These are phyloP conservation scores for Cytospora schulzeri DNA, from an alignment of 2,329 filamentous ascomycete species.

Conservation along the genomic window DNA sequence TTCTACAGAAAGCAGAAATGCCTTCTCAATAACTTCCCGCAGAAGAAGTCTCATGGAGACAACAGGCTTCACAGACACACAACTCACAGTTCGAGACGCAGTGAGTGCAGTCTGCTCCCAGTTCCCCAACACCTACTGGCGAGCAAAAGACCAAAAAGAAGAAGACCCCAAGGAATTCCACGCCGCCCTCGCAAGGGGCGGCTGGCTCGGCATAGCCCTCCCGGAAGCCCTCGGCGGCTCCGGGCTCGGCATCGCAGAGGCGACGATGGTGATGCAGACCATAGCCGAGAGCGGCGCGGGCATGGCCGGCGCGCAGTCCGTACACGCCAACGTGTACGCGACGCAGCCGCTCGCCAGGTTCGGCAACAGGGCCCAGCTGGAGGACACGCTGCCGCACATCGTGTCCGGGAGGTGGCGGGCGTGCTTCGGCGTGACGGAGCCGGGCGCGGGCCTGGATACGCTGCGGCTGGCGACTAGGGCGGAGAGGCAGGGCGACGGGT, in stretches of 20 bases:
- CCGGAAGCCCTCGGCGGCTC: constrained; percentile 75
- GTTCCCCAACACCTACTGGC: constrained; percentile 78
- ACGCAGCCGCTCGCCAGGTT: constrained; percentile 77
- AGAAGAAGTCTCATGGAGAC: constrained; percentile 64
- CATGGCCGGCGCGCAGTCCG: constrained; percentile 69
- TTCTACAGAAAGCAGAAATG: constrained; percentile 34
- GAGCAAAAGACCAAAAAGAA: constrained; percentile 68
- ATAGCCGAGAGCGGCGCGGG: constrained; percentile 78
- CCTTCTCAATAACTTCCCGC: constrained; percentile 41
- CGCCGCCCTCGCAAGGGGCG: constrained; percentile 70
- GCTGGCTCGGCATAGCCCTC: constrained; percentile 81
- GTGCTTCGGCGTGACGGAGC: constrained; percentile 86
- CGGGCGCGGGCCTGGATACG: constrained; percentile 78
- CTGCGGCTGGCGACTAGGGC: constrained; percentile 69
- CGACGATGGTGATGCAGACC: constrained; percentile 85
- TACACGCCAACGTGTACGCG: constrained; percentile 71
- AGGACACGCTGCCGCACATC: constrained; percentile 67
- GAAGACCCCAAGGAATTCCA: constrained; percentile 77
- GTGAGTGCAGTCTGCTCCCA: constrained; percentile 68
- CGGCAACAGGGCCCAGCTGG: constrained; percentile 64
- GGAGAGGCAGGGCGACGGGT: constrained; percentile 52
- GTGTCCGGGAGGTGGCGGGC: constrained; percentile 71
- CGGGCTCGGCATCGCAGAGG: constrained; percentile 77
- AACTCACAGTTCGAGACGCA: constrained; percentile 72
- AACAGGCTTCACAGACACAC: constrained; percentile 71